Conservation (phyloP, 306 rosid species). For the Pueraria montana region DNA sequence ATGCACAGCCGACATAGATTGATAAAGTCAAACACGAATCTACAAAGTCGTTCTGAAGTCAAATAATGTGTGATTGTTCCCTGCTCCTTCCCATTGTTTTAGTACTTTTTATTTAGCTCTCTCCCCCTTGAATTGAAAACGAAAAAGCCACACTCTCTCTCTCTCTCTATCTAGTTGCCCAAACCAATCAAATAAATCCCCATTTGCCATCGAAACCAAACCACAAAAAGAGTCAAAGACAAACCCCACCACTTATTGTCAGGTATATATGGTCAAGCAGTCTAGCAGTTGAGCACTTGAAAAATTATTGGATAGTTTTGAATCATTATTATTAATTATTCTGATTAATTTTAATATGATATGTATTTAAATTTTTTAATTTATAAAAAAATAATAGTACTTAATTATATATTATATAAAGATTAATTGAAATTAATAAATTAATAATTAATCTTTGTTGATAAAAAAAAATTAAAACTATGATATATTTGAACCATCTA, state of each 20-base stretch:
- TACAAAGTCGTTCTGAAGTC: slow-evolving; percentile 38
- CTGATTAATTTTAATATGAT: too few relatives aligned
- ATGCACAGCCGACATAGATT: slow-evolving; percentile 10
- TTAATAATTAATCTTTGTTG: too few relatives aligned
- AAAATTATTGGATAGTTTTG: too few relatives aligned
- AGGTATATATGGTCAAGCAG: slow-evolving; percentile 21
- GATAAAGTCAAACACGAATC: slow-evolving; percentile 33
- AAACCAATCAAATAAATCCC: background rate
- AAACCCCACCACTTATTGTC: slow-evolving; percentile 26
- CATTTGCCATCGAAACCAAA: background rate
- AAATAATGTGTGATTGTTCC: slow-evolving; percentile 19
- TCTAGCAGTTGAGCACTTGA: too few relatives aligned
- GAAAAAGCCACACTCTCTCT: background rate
- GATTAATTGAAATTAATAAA: too few relatives aligned
- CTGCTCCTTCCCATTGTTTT: slow-evolving; percentile 5
- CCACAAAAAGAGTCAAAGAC: slow-evolving; percentile 5
- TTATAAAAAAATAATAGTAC: too few relatives aligned
- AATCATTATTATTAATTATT: too few relatives aligned
- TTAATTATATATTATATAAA: too few relatives aligned
- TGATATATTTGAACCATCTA: too few relatives aligned
- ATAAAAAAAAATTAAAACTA: too few relatives aligned
- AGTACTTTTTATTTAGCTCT: background rate
- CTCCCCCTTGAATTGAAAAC: background rate
- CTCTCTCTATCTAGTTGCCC: background rate
- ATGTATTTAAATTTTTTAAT: too few relatives aligned